Evolutionary conservation across 805 yeast genomes (phyloP).

Genomic region (Cyberlindnera meyerae): DNA sequence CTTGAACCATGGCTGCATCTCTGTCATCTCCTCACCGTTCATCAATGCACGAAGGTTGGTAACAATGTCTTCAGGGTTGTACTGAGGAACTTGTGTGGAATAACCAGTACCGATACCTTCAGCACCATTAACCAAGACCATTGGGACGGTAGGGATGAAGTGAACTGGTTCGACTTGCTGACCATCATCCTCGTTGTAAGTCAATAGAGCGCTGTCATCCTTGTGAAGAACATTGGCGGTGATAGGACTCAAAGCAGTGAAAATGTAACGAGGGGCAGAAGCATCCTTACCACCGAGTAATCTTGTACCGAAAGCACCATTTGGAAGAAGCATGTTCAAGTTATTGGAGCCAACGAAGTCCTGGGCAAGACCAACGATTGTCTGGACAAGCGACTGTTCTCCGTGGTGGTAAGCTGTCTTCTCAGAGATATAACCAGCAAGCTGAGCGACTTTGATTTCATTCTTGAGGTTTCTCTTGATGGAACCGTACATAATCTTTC

Average conservation of each 20-base stretch:
- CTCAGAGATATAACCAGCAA: conserved; percentile 85
- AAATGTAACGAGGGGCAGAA: conserved; percentile 96
- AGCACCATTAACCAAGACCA: conserved; percentile 90
- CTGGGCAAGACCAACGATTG: conserved; percentile 92
- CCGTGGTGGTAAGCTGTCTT: conserved; percentile 95
- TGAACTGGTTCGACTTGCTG: conserved; percentile 92
- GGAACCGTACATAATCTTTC: conserved; percentile 86
- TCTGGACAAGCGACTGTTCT: conserved; percentile 79
- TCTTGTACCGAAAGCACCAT: conserved; percentile 95
- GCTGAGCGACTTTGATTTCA: conserved; percentile 86
- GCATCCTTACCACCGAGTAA: conserved; percentile 97
- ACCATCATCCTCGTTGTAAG: conserved; percentile 88
- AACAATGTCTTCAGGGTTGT: conserved; percentile 81
- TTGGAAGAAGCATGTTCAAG: conserved; percentile 76
- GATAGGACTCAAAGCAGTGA: conserved; percentile 73
- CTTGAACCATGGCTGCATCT: conserved; percentile 88
- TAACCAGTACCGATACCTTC: conserved; percentile 99
- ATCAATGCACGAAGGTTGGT: conserved; percentile 67
- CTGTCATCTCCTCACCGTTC: conserved; percentile 63
- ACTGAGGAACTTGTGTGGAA: conserved; percentile 91
- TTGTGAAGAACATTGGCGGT: conserved; percentile 75
- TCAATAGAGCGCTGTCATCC: conserved; percentile 71
- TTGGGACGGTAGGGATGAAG: conserved; percentile 92
- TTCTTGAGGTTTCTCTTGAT: conserved; percentile 70
- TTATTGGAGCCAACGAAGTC: conserved; percentile 92